Evolutionary conservation across 257 asterid species (phyloP).

Genomic region (Euphrasia confusa): DNA sequence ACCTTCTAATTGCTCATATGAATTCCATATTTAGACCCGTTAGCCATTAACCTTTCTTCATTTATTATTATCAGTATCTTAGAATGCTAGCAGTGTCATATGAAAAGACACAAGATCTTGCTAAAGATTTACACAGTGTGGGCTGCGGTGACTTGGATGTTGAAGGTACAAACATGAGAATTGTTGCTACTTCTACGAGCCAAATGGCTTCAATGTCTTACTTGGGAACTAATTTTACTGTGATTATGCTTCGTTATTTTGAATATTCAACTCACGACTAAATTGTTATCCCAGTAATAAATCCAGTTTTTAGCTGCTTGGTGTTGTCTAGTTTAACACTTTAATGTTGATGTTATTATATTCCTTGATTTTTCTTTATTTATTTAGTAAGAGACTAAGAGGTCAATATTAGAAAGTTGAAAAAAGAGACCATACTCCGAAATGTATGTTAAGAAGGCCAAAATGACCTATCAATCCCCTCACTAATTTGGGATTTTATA

Average conservation of each 20-base stretch:
- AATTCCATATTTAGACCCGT: constrained; percentile 10
- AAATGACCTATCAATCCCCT: neutral
- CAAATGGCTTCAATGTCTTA: constrained; percentile 16
- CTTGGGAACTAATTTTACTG: constrained; percentile 11
- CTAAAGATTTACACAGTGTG: constrained; percentile 74
- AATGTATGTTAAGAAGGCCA: constrained; percentile 7
- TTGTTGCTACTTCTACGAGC: constrained; percentile 11
- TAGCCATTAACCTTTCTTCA: constrained; percentile 23
- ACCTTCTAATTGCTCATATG: constrained; percentile 12
- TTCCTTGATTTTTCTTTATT: constrained; percentile 1
- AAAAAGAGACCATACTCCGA: constrained; percentile 7
- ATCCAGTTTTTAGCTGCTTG: constrained; percentile 18
- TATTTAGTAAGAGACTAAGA: constrained; percentile 1
- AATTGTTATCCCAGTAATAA: neutral
- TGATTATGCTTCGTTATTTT: constrained; percentile 5
- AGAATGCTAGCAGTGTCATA: constrained; percentile 94
- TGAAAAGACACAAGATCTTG: constrained; percentile 92
- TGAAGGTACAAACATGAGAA: constrained; percentile 54
- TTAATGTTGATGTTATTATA: constrained; percentile 3
- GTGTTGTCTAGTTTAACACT: neutral
- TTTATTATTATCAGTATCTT: constrained; percentile 62
- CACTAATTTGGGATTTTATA: constrained; percentile 4
- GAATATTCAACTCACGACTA: neutral
- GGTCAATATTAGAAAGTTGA: constrained; percentile 8
- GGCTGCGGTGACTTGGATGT: constrained; percentile 98